Conservation (phyloP, 2,329 filamentous ascomycete genomes). For the Fusarium neocosmosporiellum region DNA sequence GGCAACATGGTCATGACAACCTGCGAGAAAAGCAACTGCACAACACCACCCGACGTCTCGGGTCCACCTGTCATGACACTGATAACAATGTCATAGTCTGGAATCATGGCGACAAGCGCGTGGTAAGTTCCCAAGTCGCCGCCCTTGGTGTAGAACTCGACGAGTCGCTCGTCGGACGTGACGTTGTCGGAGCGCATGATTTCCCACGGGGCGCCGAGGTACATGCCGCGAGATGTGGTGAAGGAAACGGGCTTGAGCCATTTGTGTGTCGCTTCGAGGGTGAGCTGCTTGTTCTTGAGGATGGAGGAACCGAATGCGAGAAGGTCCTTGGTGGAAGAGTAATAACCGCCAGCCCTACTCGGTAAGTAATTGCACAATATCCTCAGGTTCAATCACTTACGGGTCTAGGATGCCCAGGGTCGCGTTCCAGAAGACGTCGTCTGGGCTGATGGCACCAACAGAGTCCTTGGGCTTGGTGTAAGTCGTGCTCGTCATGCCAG, state of each 20-base stretch:
- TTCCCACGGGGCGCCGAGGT: constrained; percentile 8
- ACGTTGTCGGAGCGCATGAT: constrained; percentile 19
- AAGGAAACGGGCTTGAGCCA: constrained; percentile 15
- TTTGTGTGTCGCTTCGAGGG: neutral
- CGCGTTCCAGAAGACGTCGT: constrained; percentile 6
- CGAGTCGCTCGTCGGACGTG: constrained; percentile 1
- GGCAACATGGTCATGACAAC: constrained; percentile 1
- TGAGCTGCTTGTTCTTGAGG: constrained; percentile 2
- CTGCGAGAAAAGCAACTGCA: constrained; percentile 4
- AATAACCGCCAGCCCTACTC: constrained; percentile 8
- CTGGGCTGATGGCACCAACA: constrained; percentile 3
- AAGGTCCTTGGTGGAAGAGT: constrained; percentile 16
- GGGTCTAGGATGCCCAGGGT: constrained; percentile 6
- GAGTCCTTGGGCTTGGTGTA: constrained; percentile 15
- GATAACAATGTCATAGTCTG: constrained; percentile 11
- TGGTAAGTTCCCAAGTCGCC: constrained; percentile 11
- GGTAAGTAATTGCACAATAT: neutral
- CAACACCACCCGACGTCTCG: neutral
- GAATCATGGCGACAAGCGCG: constrained; percentile 1
- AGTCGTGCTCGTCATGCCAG: constrained; percentile 17
- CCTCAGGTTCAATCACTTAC: neutral
- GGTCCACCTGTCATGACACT: neutral
- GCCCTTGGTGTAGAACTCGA: constrained; percentile 15
- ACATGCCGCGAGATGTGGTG: neutral
- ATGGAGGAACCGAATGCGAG: constrained; percentile 13